Base-by-base conservation (phyloP, 1,139 yeast species). In the Zygosaccharomyces pseudobailii region DNA sequence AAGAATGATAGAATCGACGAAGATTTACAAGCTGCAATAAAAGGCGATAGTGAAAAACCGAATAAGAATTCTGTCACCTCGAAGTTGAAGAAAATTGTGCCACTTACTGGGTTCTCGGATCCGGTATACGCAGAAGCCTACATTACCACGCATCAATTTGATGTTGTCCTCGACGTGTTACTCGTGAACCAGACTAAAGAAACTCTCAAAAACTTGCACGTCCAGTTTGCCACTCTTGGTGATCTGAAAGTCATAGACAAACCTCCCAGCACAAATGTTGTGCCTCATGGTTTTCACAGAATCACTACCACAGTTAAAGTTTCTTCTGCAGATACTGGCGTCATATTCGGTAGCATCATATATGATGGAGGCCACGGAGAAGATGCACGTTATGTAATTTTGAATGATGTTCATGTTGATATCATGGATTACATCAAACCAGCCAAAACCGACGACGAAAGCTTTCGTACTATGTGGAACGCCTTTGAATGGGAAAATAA, bases 401-500 rank as follows among this genome's bases (percentile, higher is more conserved):
- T 94, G 64, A 89, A 88, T 65, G 98, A 92, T 66, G 89, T 94
- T 48, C 96, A 92, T 65, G 90, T 92, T 52, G 97, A 92, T 66
- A 88, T 92, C 50, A 87, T 92, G 92, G 97, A 92, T 70, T 94
- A 94, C 72, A 90, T 94, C 67, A 88, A 87, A 67, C 97, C 98
- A 22, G 95, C 96, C 10, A 77, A 80, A 24, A 88, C 96, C 68
- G 73, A 89, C 17, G 98, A 92, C 69, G 80, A 83, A 44, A 85
- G 80, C 57, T 94, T 94, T 87, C 87, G 98, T 62, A 80, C 83
- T 61, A 90, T 90, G 97, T 94, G 99, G 99, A 87, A 89, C 67
- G 97, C 90, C 68, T 94, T 94, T 66, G 99, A 94, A 71, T 94
- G 99, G 99, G 99, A 94, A 70, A 94, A 94, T 72, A 94, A 94